Conservation (phyloP, 768 basidiomycete genomes). For the Amanita fuliginea region DNA sequence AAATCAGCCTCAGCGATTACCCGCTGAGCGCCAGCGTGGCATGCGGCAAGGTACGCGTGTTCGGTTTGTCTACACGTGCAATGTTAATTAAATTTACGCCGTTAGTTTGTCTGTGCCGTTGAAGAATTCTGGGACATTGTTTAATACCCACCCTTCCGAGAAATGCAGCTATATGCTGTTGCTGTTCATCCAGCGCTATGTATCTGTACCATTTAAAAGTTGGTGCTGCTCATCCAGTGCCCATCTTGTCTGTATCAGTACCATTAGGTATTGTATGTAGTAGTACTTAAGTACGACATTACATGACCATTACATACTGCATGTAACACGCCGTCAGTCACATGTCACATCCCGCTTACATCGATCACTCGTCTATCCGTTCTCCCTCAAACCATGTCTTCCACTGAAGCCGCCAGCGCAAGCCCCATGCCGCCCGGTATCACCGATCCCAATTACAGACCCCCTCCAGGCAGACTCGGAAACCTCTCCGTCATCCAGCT, state of each 20-base stretch:
- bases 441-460: slow-evolving; percentile 54
- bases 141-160: slow-evolving; percentile 20
- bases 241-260: no score
- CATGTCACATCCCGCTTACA: slow-evolving; percentile 6
- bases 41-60: slow-evolving; percentile 78
- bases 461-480: slow-evolving; percentile 62
- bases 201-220: slow-evolving; percentile 13
- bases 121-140: slow-evolving; percentile 96
- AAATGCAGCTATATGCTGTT: background rate
- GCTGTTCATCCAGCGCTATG: slow-evolving; percentile 7
- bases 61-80: background rate
- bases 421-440: slow-evolving; percentile 47
- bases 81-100: no score
- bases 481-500: slow-evolving; percentile 56
- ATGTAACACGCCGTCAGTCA: no score
- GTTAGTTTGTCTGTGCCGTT: slow-evolving; percentile 72
- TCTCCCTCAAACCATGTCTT: slow-evolving; percentile 1
- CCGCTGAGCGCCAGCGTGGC: slow-evolving; percentile 88
- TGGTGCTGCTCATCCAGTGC: no score
- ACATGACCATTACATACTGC: no score
- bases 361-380: slow-evolving; percentile 4
- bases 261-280: no score
- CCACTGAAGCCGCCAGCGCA: slow-evolving; percentile 30
- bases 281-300: no score
- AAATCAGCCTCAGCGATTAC: slow-evolving; percentile 94